A percentile compares a stretch with the other conserved stretches of the same genome.
These are phyloP conservation scores for Kazachstania bromeliacearum DNA, from an alignment of 805 yeast species.

Conservation along the genomic window DNA sequence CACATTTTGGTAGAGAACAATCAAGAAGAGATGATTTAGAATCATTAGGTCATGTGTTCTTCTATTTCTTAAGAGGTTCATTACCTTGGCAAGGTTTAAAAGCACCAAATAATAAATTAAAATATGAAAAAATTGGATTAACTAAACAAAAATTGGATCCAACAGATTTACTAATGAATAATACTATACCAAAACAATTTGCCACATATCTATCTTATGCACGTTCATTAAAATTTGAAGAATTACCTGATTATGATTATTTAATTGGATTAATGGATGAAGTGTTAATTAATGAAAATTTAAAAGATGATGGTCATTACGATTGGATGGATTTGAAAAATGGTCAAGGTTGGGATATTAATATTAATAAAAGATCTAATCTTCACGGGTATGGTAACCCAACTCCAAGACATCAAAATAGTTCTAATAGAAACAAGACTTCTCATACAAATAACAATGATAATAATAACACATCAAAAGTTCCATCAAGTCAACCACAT, in stretches of 20 bases:
- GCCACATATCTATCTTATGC: constrained; percentile 65
- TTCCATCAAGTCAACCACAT: constrained; percentile 2
- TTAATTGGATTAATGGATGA: constrained; percentile 52
- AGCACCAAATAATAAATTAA: constrained; percentile 76
- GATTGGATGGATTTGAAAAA: constrained; percentile 77
- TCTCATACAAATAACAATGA: constrained; percentile 1
- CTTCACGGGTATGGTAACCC: constrained; percentile 77
- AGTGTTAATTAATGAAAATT: constrained; percentile 48
- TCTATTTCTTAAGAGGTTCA: constrained; percentile 68
- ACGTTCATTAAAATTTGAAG: constrained; percentile 62
- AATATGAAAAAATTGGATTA: constrained; percentile 77
- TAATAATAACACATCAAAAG: constrained; percentile 3
- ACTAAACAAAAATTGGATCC: constrained; percentile 65
- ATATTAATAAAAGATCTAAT: constrained; percentile 67
- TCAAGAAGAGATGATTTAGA: constrained; percentile 77
- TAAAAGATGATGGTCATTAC: constrained; percentile 55
- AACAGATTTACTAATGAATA: constrained; percentile 43
- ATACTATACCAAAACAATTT: constrained; percentile 59
- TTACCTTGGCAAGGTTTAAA: constrained; percentile 88
- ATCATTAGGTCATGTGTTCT: constrained; percentile 72
- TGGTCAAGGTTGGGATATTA: constrained; percentile 76
- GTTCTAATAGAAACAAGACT: constrained; percentile 10
- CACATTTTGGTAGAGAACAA: constrained; percentile 81
- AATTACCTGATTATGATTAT: constrained; percentile 69
- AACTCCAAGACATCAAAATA: constrained; percentile 33